These are phyloP conservation scores for Phytophthora ohioensis DNA, from an alignment of 352 stramenopile species.

Conservation along the genomic window DNA sequence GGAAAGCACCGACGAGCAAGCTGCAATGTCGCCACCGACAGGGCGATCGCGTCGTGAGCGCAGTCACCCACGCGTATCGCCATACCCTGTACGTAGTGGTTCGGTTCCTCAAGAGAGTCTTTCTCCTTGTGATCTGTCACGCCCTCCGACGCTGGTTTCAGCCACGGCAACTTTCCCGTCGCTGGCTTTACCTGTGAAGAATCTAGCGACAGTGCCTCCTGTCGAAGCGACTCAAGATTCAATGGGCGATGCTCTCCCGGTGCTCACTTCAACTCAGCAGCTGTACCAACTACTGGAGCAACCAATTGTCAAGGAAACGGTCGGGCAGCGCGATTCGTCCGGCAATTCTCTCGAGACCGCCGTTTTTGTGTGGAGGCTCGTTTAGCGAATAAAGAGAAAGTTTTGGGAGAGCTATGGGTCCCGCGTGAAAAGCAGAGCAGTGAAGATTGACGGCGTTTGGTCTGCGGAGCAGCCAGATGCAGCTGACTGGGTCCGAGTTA, in stretches of 20 bases:
- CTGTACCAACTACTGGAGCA: background rate
- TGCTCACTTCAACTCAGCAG: background rate
- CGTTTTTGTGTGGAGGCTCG: background rate
- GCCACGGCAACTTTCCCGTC: background rate
- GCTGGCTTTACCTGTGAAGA: background rate
- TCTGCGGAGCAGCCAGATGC: background rate
- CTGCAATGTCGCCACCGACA: background rate
- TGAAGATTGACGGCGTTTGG: background rate
- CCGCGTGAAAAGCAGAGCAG: background rate
- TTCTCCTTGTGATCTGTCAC: background rate
- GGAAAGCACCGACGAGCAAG: background rate
- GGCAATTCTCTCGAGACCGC: background rate
- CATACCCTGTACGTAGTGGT: background rate
- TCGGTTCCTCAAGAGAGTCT: background rate
- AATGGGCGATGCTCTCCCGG: background rate
- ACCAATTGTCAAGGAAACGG: constrained; percentile 1
- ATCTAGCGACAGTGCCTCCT: background rate
- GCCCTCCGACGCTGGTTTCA: background rate
- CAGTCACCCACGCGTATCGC: background rate
- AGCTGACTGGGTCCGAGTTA: background rate
- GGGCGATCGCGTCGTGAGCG: background rate
- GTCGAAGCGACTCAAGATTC: background rate
- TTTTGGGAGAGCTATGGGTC: background rate
- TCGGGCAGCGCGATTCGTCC: background rate
- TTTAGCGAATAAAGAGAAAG: background rate